Conservation (phyloP, 768 basidiomycete genomes). For the Hirschioporus abietinus region DNA sequence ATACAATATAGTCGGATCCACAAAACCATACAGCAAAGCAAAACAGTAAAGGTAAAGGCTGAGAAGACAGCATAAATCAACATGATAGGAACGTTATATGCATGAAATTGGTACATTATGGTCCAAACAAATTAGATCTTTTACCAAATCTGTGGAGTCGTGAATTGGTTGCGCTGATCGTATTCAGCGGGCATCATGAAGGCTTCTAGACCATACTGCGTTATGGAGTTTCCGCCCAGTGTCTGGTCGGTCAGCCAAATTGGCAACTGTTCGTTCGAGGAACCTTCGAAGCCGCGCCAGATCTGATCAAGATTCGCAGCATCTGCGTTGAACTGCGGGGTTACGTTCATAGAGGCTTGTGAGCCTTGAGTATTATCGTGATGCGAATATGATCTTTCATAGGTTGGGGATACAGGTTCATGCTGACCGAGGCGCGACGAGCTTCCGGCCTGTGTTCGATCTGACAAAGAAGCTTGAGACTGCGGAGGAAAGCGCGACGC, state of each 20-base stretch:
- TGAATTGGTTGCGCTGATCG: constrained; percentile 36
- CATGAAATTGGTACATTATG: neutral
- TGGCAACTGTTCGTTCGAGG: constrained; percentile 69
- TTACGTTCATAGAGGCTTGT: constrained; percentile 26
- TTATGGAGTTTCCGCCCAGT: constrained; percentile 68
- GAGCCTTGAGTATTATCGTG: constrained; percentile 24
- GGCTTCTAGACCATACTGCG: constrained; percentile 81
- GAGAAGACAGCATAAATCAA: constrained; percentile 3
- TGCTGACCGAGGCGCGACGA: constrained; percentile 18
- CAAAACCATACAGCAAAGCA: neutral
- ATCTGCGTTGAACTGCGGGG: constrained; percentile 17
- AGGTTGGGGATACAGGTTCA: constrained; percentile 52
- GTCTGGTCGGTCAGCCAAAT: constrained; percentile 86
- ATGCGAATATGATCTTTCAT: constrained; percentile 38
- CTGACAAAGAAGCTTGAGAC: constrained; percentile 39
- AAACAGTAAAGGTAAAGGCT: neutral
- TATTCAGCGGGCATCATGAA: constrained; percentile 76
- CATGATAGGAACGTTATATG: neutral
- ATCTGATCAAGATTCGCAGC: constrained; percentile 58
- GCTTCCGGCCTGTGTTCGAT: constrained; percentile 24
- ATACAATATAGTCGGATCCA: neutral
- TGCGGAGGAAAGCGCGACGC: constrained; percentile 48
- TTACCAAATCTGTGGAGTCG: constrained; percentile 74
- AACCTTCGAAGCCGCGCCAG: constrained; percentile 70
- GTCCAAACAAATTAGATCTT: constrained; percentile 3